Evolutionary conservation across 345 rosid genomes (phyloP).

Genomic region (Eucalyptus albens): DNA sequence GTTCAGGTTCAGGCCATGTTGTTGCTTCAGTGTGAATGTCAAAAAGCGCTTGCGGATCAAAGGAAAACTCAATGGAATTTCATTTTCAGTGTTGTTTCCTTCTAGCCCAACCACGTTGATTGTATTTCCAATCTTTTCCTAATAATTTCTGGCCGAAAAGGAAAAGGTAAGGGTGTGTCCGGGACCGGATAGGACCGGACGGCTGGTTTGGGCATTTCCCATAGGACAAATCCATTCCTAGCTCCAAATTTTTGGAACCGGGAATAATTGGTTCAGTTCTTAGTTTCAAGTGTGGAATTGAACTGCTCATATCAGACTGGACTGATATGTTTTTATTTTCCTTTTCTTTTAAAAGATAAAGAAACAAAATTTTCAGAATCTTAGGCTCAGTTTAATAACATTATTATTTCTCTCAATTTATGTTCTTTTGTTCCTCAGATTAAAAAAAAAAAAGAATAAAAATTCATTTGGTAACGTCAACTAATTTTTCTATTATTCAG

Average conservation of each 20-base stretch:
- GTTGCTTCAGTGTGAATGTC: neutral
- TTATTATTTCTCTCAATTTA: too few relatives aligned
- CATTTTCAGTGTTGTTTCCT: neutral
- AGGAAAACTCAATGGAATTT: neutral
- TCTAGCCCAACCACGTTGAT: neutral
- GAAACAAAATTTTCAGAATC: too few relatives aligned
- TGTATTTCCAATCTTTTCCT: neutral
- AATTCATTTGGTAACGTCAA: rapidly evolving
- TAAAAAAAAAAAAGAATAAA: too few relatives aligned
- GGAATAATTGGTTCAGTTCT: too few relatives aligned
- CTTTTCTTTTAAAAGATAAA: too few relatives aligned
- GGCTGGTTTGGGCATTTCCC: too few relatives aligned
- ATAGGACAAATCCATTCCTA: too few relatives aligned
- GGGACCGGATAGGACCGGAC: neutral
- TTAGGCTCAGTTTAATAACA: rapidly evolving
- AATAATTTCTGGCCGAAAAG: too few relatives aligned
- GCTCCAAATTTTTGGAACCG: too few relatives aligned
- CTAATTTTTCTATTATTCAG: too few relatives aligned
- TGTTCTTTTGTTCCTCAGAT: rapidly evolving
- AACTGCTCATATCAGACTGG: rapidly evolving
- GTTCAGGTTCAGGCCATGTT: neutral
- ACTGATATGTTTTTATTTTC: too few relatives aligned
- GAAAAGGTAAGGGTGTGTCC: neutral
- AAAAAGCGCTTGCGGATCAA: neutral
- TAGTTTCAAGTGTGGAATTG: neutral